Conservation (phyloP, 371 early-diverging fungal species). For the Apophysomyces elegans region DNA sequence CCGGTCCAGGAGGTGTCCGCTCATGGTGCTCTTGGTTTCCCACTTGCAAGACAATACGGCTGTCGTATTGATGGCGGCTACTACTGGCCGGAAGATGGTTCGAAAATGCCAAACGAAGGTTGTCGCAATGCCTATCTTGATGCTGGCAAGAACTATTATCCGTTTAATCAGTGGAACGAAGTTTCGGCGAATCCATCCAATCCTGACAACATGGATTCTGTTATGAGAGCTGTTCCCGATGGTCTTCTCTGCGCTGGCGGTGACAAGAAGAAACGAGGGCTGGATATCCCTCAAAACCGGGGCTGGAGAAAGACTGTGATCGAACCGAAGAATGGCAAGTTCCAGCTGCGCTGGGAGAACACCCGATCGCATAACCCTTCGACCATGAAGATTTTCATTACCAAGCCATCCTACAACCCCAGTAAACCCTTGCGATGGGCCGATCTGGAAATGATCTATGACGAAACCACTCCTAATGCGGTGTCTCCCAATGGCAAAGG, state of each 20-base stretch:
- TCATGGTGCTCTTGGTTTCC: slow-evolving; percentile 10
- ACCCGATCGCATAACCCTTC: slow-evolving; percentile 10
- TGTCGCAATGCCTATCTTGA: background rate
- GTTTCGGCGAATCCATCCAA: slow-evolving; percentile 8
- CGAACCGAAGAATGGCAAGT: background rate
- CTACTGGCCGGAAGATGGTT: slow-evolving; percentile 10
- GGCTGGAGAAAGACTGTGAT: slow-evolving; percentile 1
- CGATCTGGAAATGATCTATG: slow-evolving; percentile 1
- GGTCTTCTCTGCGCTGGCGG: slow-evolving; percentile 6
- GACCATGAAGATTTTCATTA: slow-evolving; percentile 4
- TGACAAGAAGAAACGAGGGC: background rate
- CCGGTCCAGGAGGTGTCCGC: slow-evolving; percentile 8
- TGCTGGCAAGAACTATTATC: slow-evolving; percentile 8
- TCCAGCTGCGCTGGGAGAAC: slow-evolving; percentile 13
- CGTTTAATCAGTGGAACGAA: slow-evolving; percentile 10
- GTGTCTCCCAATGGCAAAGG: slow-evolving; percentile 8
- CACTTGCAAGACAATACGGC: slow-evolving; percentile 12
- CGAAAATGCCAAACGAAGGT: background rate
- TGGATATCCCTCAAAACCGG: background rate
- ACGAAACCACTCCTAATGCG: background rate
- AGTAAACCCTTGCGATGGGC: slow-evolving; percentile 1
- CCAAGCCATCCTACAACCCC: slow-evolving; percentile 11
- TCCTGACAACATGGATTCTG: background rate
- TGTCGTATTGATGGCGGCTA: slow-evolving; percentile 1
- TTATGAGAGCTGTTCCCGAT: background rate